Percentiles rank a stretch among this genome's conserved stretches.
Evolutionary conservation across 1,284 basidiomycete genomes (phyloP).

Genomic region (Tranzscheliella williamsii): DNA sequence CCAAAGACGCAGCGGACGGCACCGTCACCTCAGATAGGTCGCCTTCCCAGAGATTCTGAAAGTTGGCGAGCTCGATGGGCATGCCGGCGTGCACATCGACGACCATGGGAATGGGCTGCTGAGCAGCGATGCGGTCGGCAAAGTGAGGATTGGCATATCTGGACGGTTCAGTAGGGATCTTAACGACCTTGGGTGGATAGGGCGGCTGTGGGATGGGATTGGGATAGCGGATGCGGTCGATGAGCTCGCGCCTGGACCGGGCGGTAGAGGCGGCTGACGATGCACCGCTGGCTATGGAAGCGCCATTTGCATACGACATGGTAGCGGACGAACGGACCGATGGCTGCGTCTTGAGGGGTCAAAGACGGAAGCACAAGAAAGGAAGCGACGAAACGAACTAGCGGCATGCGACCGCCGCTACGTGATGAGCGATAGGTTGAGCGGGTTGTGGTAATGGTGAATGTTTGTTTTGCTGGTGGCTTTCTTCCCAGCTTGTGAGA

Average conservation of each 20-base stretch:
- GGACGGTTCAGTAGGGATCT: conserved; percentile 40
- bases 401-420: neutral
- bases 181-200: conserved; percentile 57
- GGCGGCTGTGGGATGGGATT: conserved; percentile 60
- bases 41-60: conserved; percentile 55
- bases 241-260: conserved; percentile 50
- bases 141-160: conserved; percentile 55
- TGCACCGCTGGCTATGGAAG: conserved; percentile 1
- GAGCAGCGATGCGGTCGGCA: conserved; percentile 47
- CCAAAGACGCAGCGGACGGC: conserved; percentile 13
- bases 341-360: too few relatives aligned
- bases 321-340: neutral
- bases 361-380: conserved; percentile 4
- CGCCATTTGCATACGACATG: conserved; percentile 35
- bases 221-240: conserved; percentile 58
- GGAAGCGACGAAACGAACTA: neutral
- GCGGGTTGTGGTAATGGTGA: too few relatives aligned
- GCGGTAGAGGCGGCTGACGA: conserved; percentile 14
- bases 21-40: conserved; percentile 30
- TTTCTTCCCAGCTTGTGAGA: too few relatives aligned
- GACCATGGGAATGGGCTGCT: conserved; percentile 50
- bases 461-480: too few relatives aligned
- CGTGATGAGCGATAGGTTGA: too few relatives aligned
- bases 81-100: conserved; percentile 59
- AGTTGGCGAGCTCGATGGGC: conserved; percentile 53